Base-by-base conservation (phyloP, 768 basidiomycete species). In the Boletellus ananas region DNA sequence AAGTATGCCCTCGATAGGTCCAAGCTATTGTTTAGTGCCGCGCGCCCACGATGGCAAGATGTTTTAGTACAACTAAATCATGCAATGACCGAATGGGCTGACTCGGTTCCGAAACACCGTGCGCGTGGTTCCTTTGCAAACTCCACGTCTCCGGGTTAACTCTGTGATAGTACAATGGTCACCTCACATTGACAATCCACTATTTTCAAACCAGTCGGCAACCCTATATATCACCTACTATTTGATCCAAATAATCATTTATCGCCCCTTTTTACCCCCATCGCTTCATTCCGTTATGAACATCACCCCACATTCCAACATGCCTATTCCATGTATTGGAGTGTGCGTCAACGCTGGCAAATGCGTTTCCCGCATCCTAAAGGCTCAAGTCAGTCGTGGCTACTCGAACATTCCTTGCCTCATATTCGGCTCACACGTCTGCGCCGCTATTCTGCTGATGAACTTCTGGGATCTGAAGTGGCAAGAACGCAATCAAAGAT, bases 1-100 rank as follows among this genome's bases (percentile, higher is more conserved):
- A 53, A 59, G 87, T 91, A 92, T 71, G 79, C 83, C 9, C 79
- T 88, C 54, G 80, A 88, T 67, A 83, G 79, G 64, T 73, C 78
- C 18, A 81, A 82, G 56, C 66, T 80, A 16, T 69, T 79, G 34
- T 65, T 76, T 21, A 82, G 79, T 33, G 68, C 78, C 51, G 74
- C 78, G 37, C 74, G 77, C 25, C 69, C 74, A 49, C 73, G 76
- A 49, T 81, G 79, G 74, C 76, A 76, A 42, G 74, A 81, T 38
- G 78, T 86, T 27, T 72, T 90, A 14, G 74, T 79, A 14, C 83
- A 87, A 49, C 70, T 92, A 31, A 85, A 85, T 58, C 73, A 76
- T 6, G 83, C 83, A 0, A 73, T 93, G 58, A 81, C 82, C 51
- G 79, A 84, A 50, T 94, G 90, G 88, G 67, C 79, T 11, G 80